phyloP scores from a whole-genome alignment of 2,329 filamentous ascomycete genomes.

The Endoconidiophora polonica region DNA sequence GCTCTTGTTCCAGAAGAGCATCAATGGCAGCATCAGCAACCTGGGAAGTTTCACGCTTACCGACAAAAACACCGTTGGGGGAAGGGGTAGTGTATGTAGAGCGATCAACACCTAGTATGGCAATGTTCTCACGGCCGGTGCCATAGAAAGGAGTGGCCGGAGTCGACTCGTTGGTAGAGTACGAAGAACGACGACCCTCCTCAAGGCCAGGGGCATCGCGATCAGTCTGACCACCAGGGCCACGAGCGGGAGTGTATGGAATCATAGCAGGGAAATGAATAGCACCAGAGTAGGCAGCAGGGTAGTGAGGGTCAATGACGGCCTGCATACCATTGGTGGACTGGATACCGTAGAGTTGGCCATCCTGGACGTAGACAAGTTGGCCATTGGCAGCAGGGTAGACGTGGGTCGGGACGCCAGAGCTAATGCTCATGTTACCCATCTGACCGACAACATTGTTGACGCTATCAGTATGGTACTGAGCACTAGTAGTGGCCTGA shows the following conservation, averaged over 20 bases:
- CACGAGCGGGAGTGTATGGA: conserved; percentile 38
- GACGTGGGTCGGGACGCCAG: conserved; percentile 5
- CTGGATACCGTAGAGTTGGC: conserved; percentile 22
- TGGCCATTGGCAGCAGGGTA: conserved; percentile 9
- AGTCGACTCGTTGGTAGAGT: conserved; percentile 51
- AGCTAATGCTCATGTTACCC: conserved; percentile 21
- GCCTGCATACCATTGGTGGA: conserved; percentile 6
- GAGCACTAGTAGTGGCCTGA: not conserved
- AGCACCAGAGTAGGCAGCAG: conserved; percentile 13
- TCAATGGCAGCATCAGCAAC: conserved; percentile 38
- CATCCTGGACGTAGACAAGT: conserved; percentile 20
- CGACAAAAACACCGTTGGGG: conserved; percentile 34
- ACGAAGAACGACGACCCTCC: conserved; percentile 45
- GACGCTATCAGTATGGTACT: conserved; percentile 7
- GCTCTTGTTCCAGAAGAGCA: conserved; percentile 55
- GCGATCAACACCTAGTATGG: conserved; percentile 36
- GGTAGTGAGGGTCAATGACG: conserved; percentile 1
- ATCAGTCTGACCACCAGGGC: conserved; percentile 30
- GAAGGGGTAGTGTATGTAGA: conserved; percentile 51
- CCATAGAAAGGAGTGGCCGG: conserved; percentile 49
- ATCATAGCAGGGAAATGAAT: conserved; percentile 24
- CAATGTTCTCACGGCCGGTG: conserved; percentile 40
- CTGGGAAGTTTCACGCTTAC: conserved; percentile 27
- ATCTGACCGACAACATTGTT: conserved; percentile 12
- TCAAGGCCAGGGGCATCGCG: conserved; percentile 42